Evolutionary conservation across 2,329 filamentous ascomycete genomes (phyloP).

Genomic region (Trichoderma hamatum): DNA sequence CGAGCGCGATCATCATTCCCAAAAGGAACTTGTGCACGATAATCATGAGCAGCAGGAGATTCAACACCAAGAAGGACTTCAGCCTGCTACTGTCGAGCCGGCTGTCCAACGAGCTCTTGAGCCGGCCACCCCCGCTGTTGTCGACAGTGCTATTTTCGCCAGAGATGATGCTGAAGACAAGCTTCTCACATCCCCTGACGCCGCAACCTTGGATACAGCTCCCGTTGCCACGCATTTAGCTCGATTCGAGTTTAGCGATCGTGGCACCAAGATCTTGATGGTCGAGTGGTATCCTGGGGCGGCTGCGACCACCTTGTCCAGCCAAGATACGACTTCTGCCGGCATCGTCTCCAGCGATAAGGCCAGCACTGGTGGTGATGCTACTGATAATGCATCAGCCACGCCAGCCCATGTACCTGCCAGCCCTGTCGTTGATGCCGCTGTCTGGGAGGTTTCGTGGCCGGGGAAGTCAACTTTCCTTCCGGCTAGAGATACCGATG

Average conservation of each 20-base stretch:
- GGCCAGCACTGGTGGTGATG: slow-evolving; percentile 12
- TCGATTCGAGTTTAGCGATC: slow-evolving; percentile 85
- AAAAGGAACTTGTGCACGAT: not conserved
- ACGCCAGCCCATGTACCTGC: slow-evolving; percentile 6
- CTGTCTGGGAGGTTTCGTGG: slow-evolving; percentile 79
- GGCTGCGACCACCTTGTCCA: slow-evolving; percentile 23
- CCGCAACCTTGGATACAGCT: slow-evolving; percentile 28
- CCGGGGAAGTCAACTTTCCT: slow-evolving; percentile 76
- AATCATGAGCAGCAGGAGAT: not conserved
- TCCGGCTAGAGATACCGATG: slow-evolving; percentile 54
- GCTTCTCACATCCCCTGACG: slow-evolving; percentile 25
- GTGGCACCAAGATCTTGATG: slow-evolving; percentile 91
- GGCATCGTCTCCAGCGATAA: slow-evolving; percentile 9
- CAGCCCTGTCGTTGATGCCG: slow-evolving; percentile 29
- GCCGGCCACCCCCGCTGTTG: slow-evolving; percentile 2
- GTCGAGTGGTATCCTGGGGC: slow-evolving; percentile 74
- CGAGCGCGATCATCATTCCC: not conserved
- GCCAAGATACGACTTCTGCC: slow-evolving; percentile 15
- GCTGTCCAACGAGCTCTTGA: not conserved
- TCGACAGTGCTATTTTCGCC: slow-evolving; percentile 26
- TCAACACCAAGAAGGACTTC: not conserved
- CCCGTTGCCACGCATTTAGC: slow-evolving; percentile 50
- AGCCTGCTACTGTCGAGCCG: not conserved
- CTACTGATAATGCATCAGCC: slow-evolving; percentile 1
- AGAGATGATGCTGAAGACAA: slow-evolving; percentile 29